Conservation (phyloP, 2,329 filamentous ascomycete species). For the Alternaria longipes region DNA sequence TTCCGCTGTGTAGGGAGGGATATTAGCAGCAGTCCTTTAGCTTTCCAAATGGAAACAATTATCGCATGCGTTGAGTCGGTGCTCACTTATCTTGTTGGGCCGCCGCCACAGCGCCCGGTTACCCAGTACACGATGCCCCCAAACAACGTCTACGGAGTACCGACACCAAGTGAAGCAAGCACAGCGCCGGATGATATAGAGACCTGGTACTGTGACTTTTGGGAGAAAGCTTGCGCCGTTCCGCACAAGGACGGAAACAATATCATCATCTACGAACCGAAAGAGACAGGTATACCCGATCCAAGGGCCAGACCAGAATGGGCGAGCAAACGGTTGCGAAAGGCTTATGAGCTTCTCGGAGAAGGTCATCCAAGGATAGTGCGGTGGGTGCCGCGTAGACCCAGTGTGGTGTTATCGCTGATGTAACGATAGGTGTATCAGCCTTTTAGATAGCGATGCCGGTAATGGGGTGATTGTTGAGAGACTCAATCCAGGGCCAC, state of each 20-base stretch:
- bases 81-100: neutral
- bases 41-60: neutral
- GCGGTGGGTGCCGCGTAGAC: neutral
- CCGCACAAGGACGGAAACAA: neutral
- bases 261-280: slow-evolving; percentile 1
- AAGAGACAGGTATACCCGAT: neutral
- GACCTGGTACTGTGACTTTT: slow-evolving; percentile 5
- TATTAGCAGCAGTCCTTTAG: neutral
- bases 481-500: slow-evolving; percentile 6
- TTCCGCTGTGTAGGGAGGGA: too few relatives aligned
- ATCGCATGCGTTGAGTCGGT: neutral
- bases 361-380: neutral
- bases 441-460: neutral
- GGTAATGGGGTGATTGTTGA: slow-evolving; percentile 6
- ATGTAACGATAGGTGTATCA: neutral
- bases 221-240: neutral
- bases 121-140: neutral
- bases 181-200: neutral
- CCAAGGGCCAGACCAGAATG: neutral
- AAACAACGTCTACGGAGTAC: neutral
- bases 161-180: neutral
- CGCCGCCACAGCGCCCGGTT: neutral
- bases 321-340: neutral
- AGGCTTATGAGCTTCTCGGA: neutral
- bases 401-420: too few relatives aligned